phyloP scores from a whole-genome alignment of 2,329 filamentous ascomycete species.

The Monilinia polystroma region DNA sequence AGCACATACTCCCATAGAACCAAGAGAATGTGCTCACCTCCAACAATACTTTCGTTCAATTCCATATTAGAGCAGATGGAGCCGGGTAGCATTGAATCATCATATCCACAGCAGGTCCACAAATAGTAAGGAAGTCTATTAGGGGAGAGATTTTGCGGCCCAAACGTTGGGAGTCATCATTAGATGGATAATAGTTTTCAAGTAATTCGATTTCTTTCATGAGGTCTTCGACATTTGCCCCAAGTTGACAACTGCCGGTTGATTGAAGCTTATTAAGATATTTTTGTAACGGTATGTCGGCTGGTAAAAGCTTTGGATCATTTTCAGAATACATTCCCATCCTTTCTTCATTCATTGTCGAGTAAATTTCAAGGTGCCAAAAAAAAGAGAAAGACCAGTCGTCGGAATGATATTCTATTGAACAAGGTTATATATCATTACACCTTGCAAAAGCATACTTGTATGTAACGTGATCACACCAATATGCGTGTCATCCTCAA shows the following conservation, averaged over 20 bases:
- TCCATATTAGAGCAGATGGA: constrained; percentile 21
- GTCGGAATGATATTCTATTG: neutral
- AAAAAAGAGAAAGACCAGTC: neutral
- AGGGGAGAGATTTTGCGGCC: constrained; percentile 15
- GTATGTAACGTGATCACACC: neutral
- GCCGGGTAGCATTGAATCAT: constrained; percentile 12
- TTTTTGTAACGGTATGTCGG: neutral
- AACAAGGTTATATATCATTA: constrained; percentile 1
- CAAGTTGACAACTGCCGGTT: neutral
- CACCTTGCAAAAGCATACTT: neutral
- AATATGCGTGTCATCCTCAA: neutral
- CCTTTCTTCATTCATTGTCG: constrained; percentile 17
- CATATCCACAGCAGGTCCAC: constrained; percentile 18
- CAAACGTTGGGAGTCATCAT: neutral
- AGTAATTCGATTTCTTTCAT: constrained; percentile 18
- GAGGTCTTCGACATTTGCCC: constrained; percentile 19
- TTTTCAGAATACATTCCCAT: neutral
- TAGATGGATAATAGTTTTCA: constrained; percentile 16
- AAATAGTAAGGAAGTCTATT: constrained; percentile 20
- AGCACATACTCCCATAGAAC: neutral
- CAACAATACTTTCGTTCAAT: constrained; percentile 4
- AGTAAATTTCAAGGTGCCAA: neutral
- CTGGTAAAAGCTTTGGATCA: constrained; percentile 14
- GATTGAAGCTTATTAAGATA: constrained; percentile 17
- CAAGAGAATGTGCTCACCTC: constrained; percentile 3